Conservation (phyloP, 2,329 filamentous ascomycete species). For the Cercospora citrullina region DNA sequence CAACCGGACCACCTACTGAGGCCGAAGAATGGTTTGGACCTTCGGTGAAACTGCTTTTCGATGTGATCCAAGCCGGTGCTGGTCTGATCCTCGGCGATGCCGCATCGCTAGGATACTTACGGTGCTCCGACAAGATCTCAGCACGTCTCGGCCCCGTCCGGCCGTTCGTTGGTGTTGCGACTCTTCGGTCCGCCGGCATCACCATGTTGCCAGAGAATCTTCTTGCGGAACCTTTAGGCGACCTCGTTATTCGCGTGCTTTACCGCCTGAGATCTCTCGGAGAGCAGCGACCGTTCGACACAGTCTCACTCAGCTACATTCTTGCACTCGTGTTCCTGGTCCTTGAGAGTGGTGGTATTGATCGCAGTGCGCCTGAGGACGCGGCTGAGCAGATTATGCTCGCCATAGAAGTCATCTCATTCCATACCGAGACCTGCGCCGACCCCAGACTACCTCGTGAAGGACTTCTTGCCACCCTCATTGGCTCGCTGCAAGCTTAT, state of each 20-base stretch:
- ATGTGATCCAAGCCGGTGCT: constrained; percentile 75
- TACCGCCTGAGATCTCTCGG: constrained; percentile 87
- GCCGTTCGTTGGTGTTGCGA: constrained; percentile 83
- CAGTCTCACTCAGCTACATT: constrained; percentile 82
- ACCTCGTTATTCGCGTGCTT: constrained; percentile 79
- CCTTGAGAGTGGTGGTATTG: constrained; percentile 76
- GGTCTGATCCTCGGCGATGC: constrained; percentile 77
- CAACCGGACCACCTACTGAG: constrained; percentile 84
- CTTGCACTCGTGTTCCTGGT: constrained; percentile 79
- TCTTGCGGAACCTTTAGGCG: constrained; percentile 75
- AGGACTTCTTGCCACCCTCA: constrained; percentile 69
- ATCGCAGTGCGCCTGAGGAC: constrained; percentile 66
- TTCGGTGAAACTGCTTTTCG: constrained; percentile 71
- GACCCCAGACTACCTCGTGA: constrained; percentile 74
- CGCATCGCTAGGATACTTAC: constrained; percentile 75
- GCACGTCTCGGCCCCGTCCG: constrained; percentile 72
- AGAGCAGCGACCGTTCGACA: constrained; percentile 92
- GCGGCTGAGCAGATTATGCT: constrained; percentile 87
- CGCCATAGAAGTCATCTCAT: constrained; percentile 82
- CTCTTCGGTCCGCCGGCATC: constrained; percentile 74
- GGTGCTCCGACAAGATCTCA: constrained; percentile 74
- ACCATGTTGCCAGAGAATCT: constrained; percentile 70
- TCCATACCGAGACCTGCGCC: constrained; percentile 78
- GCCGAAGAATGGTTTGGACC: constrained; percentile 84
- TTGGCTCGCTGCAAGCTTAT: constrained; percentile 82